phyloP scores from a whole-genome alignment of 345 rosid species.

The Hypericum perforatum region DNA sequence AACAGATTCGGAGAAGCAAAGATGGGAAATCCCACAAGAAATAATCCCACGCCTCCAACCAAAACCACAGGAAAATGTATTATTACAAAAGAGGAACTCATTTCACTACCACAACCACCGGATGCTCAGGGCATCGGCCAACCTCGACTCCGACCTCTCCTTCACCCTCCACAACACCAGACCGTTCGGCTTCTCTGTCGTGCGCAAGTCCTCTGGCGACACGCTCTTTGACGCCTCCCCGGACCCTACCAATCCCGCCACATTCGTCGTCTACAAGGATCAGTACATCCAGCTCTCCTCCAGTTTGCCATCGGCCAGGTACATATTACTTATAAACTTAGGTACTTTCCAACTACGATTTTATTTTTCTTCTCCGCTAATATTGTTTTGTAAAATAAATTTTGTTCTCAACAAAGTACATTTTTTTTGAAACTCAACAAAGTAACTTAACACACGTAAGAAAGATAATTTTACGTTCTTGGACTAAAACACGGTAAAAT shows the following conservation, averaged over 20 bases:
- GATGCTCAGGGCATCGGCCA: slow-evolving; percentile 10
- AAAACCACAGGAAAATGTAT: background rate
- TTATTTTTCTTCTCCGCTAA: too few species aligned
- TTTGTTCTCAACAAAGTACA: too few species aligned
- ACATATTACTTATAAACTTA: too few species aligned
- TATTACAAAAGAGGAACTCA: background rate
- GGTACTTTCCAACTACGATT: too few species aligned
- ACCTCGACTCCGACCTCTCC: slow-evolving; percentile 41
- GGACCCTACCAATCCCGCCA: slow-evolving; percentile 14
- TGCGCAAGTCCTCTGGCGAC: slow-evolving; percentile 53
- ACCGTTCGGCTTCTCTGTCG: slow-evolving; percentile 52
- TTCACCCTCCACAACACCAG: slow-evolving; percentile 46
- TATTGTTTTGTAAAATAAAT: too few species aligned
- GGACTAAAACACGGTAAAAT: too few species aligned
- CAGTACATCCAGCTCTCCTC: slow-evolving; percentile 64
- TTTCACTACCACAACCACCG: background rate
- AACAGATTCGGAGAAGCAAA: slow-evolving; percentile 7
- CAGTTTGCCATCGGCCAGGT: slow-evolving; percentile 26
- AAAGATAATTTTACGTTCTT: too few species aligned
- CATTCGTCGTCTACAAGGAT: slow-evolving; percentile 54
- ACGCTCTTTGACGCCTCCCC: slow-evolving; percentile 48
- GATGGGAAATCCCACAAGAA: slow-evolving; percentile 20
- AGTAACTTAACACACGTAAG: too few species aligned
- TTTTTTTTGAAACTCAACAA: too few species aligned
- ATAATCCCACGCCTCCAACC: slow-evolving; percentile 31